Conservation (phyloP, 805 yeast genomes). For the Spathaspora passalidarum region DNA sequence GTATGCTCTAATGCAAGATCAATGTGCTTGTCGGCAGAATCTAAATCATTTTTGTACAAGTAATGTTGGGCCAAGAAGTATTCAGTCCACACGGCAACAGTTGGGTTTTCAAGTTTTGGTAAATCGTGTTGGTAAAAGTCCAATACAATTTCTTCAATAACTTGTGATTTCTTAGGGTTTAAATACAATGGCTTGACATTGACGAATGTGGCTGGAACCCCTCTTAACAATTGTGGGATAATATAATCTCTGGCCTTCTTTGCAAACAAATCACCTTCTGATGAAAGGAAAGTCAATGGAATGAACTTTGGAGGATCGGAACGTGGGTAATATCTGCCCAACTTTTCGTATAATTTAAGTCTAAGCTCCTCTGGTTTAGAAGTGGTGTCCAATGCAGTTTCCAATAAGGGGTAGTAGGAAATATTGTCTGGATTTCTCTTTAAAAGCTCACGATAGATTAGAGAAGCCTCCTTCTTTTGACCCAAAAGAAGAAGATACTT, state of each 20-base stretch:
- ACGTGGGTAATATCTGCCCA: conserved; percentile 71
- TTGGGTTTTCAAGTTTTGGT: conserved; percentile 34
- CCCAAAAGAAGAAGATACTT: conserved; percentile 58
- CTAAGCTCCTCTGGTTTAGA: conserved; percentile 45
- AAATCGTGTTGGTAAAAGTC: conserved; percentile 40
- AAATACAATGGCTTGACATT: conserved; percentile 79
- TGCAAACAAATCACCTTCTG: conserved; percentile 46
- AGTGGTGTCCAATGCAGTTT: conserved; percentile 56
- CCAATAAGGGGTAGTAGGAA: conserved; percentile 63
- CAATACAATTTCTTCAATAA: conserved; percentile 53
- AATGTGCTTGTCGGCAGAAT: conserved; percentile 53
- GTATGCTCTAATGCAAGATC: conserved; percentile 67
- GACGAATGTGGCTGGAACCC: conserved; percentile 88
- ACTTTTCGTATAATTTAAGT: conserved; percentile 59
- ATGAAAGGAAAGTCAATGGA: conserved; percentile 71
- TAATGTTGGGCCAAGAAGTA: conserved; percentile 80
- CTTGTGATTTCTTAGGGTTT: conserved; percentile 33
- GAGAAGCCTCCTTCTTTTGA: conserved; percentile 59
- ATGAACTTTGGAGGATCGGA: conserved; percentile 77
- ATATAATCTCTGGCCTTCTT: conserved; percentile 53
- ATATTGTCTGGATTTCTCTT: conserved; percentile 83
- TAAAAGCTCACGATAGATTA: conserved; percentile 63
- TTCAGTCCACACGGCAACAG: conserved; percentile 61
- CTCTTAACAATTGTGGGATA: conserved; percentile 60
- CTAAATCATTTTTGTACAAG: conserved; percentile 52